Conservation (phyloP, 345 rosid species). For the Balakata baccata region DNA sequence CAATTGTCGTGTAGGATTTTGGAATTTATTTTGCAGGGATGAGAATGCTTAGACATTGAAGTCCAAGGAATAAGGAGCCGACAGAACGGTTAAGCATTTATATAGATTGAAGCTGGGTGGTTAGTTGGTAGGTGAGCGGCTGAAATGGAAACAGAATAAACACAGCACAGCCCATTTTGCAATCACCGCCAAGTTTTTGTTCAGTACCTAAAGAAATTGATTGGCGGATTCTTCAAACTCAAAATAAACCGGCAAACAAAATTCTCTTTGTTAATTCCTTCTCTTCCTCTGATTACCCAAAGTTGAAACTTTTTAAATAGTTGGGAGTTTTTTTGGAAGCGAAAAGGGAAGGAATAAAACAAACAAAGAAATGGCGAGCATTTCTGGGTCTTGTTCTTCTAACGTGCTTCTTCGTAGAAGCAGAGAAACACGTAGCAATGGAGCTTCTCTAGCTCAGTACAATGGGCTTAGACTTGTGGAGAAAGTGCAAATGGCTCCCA, state of each 20-base stretch:
- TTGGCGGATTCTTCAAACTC: constrained; percentile 35
- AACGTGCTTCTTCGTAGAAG: constrained; percentile 23
- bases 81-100: too few relatives aligned
- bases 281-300: constrained; percentile 34
- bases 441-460: constrained; percentile 33
- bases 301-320: constrained; percentile 3
- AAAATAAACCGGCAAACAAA: too few relatives aligned
- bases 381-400: constrained; percentile 38
- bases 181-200: constrained; percentile 23
- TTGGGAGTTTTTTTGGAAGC: background rate
- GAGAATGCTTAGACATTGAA: too few relatives aligned
- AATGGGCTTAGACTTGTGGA: constrained; percentile 42
- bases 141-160: constrained; percentile 3
- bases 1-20: too few relatives aligned
- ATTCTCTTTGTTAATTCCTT: constrained; percentile 16
- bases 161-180: constrained; percentile 6
- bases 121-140: too few relatives aligned
- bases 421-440: constrained; percentile 30
- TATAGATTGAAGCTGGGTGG: too few relatives aligned
- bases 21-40: too few relatives aligned
- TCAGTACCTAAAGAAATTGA: background rate
- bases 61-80: too few relatives aligned
- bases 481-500: constrained; percentile 24
- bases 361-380: constrained; percentile 35
- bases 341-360: background rate